phyloP scores from a whole-genome alignment of 1,284 basidiomycete species.

The Lentinula novae-zelandiae region DNA sequence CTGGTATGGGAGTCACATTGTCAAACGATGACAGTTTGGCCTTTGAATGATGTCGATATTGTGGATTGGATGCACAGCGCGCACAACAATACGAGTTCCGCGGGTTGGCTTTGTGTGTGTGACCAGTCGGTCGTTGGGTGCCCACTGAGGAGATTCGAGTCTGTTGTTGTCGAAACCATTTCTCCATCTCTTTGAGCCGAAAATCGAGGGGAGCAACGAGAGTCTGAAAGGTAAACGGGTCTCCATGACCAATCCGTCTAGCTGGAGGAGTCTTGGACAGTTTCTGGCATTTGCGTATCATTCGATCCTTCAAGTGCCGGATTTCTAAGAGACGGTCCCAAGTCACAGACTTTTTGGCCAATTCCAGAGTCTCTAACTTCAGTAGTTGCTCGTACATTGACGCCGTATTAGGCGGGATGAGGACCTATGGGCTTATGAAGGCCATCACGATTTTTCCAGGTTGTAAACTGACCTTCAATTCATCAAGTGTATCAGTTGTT shows the following conservation, averaged over 20 bases:
- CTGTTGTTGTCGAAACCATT: slow-evolving; percentile 54
- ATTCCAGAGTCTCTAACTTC: slow-evolving; percentile 54
- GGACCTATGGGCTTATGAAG: slow-evolving; percentile 38
- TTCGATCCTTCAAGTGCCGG: slow-evolving; percentile 71
- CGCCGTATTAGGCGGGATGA: slow-evolving; percentile 68
- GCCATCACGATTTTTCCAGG: slow-evolving; percentile 12
- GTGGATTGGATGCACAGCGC: slow-evolving; percentile 9
- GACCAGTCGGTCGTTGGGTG: slow-evolving; percentile 9
- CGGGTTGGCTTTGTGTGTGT: slow-evolving; percentile 15
- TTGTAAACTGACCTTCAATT: slow-evolving; percentile 53
- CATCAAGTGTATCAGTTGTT: slow-evolving; percentile 69
- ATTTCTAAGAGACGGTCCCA: slow-evolving; percentile 69
- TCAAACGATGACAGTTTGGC: background rate
- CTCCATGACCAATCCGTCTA: slow-evolving; percentile 30
- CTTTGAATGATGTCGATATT: slow-evolving; percentile 7
- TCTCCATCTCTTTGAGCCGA: slow-evolving; percentile 72
- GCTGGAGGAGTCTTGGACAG: slow-evolving; percentile 38
- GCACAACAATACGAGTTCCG: slow-evolving; percentile 30
- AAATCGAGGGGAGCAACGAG: slow-evolving; percentile 67
- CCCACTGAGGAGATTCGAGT: slow-evolving; percentile 12
- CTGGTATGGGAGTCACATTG: background rate
- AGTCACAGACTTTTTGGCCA: slow-evolving; percentile 52
- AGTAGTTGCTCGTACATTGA: slow-evolving; percentile 64
- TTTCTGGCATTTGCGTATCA: slow-evolving; percentile 72
- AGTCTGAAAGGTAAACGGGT: slow-evolving; percentile 50